Base-by-base conservation (phyloP, 805 yeast genomes). In the Zygosaccharomyces bailii region DNA sequence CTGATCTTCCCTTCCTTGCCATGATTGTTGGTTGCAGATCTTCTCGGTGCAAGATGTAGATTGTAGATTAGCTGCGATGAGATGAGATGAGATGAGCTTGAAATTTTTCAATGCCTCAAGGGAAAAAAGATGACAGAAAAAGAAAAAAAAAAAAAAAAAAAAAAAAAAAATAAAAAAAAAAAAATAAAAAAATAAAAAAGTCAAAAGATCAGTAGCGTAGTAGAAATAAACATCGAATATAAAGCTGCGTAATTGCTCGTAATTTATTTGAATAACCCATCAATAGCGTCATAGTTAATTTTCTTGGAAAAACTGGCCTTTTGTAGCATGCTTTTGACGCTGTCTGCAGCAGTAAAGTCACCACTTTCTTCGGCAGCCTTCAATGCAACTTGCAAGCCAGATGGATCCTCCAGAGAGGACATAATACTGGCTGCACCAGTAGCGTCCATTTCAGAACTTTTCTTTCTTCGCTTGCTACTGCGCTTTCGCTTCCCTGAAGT, bases 1-100 rank as follows among this genome's bases (percentile, higher is more conserved):
- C 96, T 20, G 96, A 93, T 76, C 96, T 86, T 69, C 86, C 82
- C 65, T 82, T 77, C 66, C 83, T 86, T 27, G 78, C 96, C 98
- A 91, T 91, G 34, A 24, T 8, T 16, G 5, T 11, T 11, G 14
- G 19, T 30, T 3, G 21, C 38, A n/a, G n/a, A n/a, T n/a, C n/a
- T n/a, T n/a, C n/a, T 24, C 24, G 10, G 4, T 24, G 8, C 20
- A 34, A 14, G 21, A 19, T 34, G 9, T 13, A 8, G 13, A 20
- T 32, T 30, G 24, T 43, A 39, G 48, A 42, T 48, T 46, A 43
- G 50, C 36, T 44, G 49, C 25, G 49, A 49, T 52, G 60, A 43
- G 56, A 54, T 59, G 61, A 51, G 60, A 56, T 52, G 59, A 49
- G 58, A 46, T 51, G 48, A 43, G 50, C 39, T 46, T 25, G 40